These are phyloP conservation scores for Lactifluus piperatus DNA, from an alignment of 768 basidiomycete genomes.

Conservation along the genomic window DNA sequence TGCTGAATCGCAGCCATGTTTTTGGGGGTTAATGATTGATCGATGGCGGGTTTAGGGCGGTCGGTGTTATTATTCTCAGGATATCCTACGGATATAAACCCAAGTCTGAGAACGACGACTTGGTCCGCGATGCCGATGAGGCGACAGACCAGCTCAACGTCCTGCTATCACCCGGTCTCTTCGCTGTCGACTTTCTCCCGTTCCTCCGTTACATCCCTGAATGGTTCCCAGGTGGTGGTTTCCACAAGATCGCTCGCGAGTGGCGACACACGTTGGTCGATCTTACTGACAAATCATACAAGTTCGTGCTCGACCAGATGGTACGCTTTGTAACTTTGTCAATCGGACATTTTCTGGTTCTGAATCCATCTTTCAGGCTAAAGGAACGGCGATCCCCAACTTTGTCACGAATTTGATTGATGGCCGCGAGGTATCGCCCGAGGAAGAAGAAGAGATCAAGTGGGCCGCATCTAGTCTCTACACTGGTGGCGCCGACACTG, in stretches of 20 bases:
- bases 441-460: constrained; percentile 21
- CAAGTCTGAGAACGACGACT: constrained; percentile 10
- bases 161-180: constrained; percentile 13
- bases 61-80: constrained; percentile 19
- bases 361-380: constrained; percentile 5
- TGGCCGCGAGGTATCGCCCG: constrained; percentile 6
- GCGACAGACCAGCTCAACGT: constrained; percentile 19
- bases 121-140: constrained; percentile 22
- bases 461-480: constrained; percentile 23
- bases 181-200: constrained; percentile 22
- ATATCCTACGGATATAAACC: constrained; percentile 21
- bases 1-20: background rate
- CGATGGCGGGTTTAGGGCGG: constrained; percentile 6
- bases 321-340: background rate
- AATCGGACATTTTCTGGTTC: background rate
- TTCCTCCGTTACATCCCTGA: constrained; percentile 21
- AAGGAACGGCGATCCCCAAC: constrained; percentile 17
- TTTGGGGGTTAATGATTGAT: background rate
- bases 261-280: constrained; percentile 18
- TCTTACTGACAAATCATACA: constrained; percentile 16
- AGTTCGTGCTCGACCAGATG: constrained; percentile 18
- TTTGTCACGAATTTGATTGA: constrained; percentile 18
- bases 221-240: constrained; percentile 23
- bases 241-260: constrained; percentile 21
- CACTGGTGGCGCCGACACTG: constrained; percentile 23